These are phyloP conservation scores for Debaryomyces nepalensis DNA, from an alignment of 1,139 yeast species.

Conservation along the genomic window DNA sequence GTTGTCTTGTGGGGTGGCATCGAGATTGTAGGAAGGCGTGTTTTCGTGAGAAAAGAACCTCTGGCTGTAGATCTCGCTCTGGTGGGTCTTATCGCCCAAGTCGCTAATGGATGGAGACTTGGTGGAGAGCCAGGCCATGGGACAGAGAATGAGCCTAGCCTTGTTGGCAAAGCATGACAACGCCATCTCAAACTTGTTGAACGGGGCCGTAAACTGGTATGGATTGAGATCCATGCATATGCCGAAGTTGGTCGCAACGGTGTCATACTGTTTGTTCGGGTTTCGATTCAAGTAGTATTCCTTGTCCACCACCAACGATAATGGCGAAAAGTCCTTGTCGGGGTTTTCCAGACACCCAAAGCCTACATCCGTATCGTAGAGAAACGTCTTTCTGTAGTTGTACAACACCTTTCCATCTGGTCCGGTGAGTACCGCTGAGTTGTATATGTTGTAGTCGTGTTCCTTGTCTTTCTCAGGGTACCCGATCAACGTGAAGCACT, in stretches of 20 bases:
- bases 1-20: conserved; percentile 8
- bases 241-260: conserved; percentile 61
- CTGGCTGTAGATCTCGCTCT: conserved; percentile 17
- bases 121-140: conserved; percentile 87
- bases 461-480: conserved; percentile 63
- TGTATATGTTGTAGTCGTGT: conserved; percentile 50
- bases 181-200: conserved; percentile 74
- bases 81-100: conserved; percentile 17
- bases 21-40: conserved; percentile 7
- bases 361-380: conserved; percentile 76
- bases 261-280: conserved; percentile 13
- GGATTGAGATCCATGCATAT: conserved; percentile 98
- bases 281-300: conserved; percentile 24
- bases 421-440: conserved; percentile 70
- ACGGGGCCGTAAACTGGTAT: conserved; percentile 80
- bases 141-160: conserved; percentile 66
- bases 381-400: conserved; percentile 77
- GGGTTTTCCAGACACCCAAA: conserved; percentile 86
- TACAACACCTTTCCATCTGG: conserved; percentile 62
- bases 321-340: conserved; percentile 47
- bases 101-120: conserved; percentile 48
- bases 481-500: conserved; percentile 78
- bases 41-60: conserved; percentile 7
- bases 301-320: conserved; percentile 42
- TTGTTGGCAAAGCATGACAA: conserved; percentile 51